These are phyloP conservation scores for Ustilago shanxiensis DNA, from an alignment of 1,284 basidiomycete genomes.

Conservation along the genomic window DNA sequence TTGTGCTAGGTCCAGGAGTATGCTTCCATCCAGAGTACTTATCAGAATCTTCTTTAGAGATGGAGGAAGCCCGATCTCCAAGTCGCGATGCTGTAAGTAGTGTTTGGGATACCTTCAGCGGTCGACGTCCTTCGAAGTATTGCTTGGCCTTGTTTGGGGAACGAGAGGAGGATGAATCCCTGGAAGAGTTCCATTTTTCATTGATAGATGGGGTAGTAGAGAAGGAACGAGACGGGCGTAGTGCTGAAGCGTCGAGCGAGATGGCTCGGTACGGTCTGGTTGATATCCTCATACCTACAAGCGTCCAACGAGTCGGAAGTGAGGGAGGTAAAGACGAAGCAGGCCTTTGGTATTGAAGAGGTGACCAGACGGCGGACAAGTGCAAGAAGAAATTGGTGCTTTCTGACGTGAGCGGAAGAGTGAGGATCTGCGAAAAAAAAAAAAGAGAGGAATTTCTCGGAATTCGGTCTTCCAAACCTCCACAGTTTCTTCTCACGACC, in stretches of 20 bases:
- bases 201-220: background rate
- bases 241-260: constrained; percentile 6
- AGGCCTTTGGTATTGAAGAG: background rate
- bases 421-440: background rate
- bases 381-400: constrained; percentile 17
- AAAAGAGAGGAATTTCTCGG: background rate
- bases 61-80: constrained; percentile 14
- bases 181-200: background rate
- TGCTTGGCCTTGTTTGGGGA: background rate
- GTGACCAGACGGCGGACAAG: background rate
- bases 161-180: background rate
- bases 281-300: constrained; percentile 12
- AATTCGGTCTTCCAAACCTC: background rate
- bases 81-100: constrained; percentile 36
- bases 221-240: background rate
- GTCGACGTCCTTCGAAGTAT: constrained; percentile 10
- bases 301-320: background rate
- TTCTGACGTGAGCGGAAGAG: background rate
- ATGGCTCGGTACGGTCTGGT: constrained; percentile 3
- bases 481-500: too few species aligned
- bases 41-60: constrained; percentile 23
- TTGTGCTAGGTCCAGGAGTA: constrained; percentile 36
- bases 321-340: background rate
- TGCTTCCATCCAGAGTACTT: constrained; percentile 40
- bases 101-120: constrained; percentile 17